Evolutionary conservation across 169 alveolate species (phyloP).

Genomic region (Plasmodium vinckei): DNA sequence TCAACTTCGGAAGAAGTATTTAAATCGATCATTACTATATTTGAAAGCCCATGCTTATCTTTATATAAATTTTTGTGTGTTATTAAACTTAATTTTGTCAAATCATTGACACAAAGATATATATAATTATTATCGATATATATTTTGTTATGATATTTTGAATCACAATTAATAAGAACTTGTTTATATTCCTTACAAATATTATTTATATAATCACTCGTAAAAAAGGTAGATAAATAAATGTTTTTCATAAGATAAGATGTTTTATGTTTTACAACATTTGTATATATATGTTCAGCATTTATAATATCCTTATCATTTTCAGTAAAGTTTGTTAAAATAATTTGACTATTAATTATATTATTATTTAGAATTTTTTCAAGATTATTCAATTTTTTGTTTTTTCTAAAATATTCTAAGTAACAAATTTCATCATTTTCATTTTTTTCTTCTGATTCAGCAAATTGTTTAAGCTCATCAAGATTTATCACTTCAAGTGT

Average conservation of each 20-base stretch:
- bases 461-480: slow-evolving; percentile 8
- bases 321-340: slow-evolving; percentile 69
- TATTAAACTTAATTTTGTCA: slow-evolving; percentile 45
- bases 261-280: slow-evolving; percentile 28
- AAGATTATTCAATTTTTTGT: slow-evolving; percentile 11
- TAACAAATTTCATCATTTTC: slow-evolving; percentile 8
- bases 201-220: slow-evolving; percentile 15
- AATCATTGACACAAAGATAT: slow-evolving; percentile 43
- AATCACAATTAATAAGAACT: slow-evolving; percentile 19
- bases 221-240: slow-evolving; percentile 56
- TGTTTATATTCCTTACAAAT: slow-evolving; percentile 40
- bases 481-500: slow-evolving; percentile 19
- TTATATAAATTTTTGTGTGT: slow-evolving; percentile 41
- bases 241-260: slow-evolving; percentile 24
- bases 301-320: slow-evolving; percentile 28
- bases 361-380: slow-evolving; percentile 12
- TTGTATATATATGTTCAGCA: slow-evolving; percentile 19
- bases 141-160: slow-evolving; percentile 56
- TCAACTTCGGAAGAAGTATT: neutral
- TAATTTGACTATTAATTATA: slow-evolving; percentile 33
- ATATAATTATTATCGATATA: slow-evolving; percentile 22
- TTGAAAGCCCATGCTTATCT: slow-evolving; percentile 14
- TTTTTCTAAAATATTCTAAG: slow-evolving; percentile 17
- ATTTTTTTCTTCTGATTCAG: slow-evolving; percentile 5
- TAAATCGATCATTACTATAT: slow-evolving; percentile 24